Conservation (phyloP, 2,329 filamentous ascomycete species). For the Apiospora marii region DNA sequence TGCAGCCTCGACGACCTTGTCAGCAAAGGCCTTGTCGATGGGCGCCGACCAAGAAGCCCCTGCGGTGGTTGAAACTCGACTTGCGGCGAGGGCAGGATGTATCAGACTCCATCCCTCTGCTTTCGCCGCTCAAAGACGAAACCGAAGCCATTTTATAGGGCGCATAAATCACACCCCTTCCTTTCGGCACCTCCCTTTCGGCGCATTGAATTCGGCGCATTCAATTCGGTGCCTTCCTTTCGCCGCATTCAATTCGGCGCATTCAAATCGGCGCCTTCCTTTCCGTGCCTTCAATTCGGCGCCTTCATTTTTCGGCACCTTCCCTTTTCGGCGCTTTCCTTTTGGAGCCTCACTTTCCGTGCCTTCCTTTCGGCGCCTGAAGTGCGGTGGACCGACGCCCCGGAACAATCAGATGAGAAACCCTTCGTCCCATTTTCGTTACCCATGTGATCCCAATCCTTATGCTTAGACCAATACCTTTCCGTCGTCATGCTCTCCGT, state of each 20-base stretch:
- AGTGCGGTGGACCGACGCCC: no score
- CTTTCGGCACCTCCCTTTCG: no score
- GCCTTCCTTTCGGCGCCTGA: no score
- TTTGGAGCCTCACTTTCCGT: no score
- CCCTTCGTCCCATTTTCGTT: constrained; percentile 20
- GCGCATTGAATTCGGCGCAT: no score
- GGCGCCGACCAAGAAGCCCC: constrained; percentile 29
- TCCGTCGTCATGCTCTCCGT: constrained; percentile 12
- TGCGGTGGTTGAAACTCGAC: neutral
- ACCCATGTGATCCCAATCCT: constrained; percentile 20
- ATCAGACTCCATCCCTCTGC: constrained; percentile 25
- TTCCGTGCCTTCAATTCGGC: no score
- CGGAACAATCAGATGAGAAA: neutral
- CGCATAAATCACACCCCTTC: no score
- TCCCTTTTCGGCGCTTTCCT: no score
- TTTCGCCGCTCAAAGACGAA: constrained; percentile 18
- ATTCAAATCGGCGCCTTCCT: no score
- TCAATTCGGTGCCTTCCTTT: no score
- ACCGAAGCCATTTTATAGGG: neutral
- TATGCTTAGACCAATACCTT: constrained; percentile 20
- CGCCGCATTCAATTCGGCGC: no score
- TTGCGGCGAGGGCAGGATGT: neutral
- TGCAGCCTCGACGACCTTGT: constrained; percentile 63
- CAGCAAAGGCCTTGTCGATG: constrained; percentile 53
- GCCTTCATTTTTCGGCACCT: no score